Percentiles rank a stretch among this genome's conserved stretches.
These are phyloP conservation scores for Pythium aquatile DNA, from an alignment of 352 stramenopile species.

Conservation along the genomic window DNA sequence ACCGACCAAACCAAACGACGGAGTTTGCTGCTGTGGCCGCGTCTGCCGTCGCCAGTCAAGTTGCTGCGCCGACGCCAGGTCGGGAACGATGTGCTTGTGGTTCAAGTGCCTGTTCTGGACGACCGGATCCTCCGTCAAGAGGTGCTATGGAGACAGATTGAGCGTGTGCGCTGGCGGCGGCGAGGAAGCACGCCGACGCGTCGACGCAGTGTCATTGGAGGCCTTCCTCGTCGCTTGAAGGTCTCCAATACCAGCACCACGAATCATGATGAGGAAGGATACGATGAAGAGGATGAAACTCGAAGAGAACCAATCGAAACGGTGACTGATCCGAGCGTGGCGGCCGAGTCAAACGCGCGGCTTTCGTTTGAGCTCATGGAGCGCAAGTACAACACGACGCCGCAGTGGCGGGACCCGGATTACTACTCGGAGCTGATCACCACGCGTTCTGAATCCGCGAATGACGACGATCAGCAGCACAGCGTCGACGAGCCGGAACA, in stretches of 20 bases:
- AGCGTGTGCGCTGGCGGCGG: slow-evolving; percentile 9
- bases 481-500: not conserved
- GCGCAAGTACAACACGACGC: slow-evolving; percentile 15
- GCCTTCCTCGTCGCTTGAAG: not conserved
- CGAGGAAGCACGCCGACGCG: slow-evolving; percentile 1
- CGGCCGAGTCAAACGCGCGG: slow-evolving; percentile 16
- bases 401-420: not conserved
- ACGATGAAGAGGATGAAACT: not conserved
- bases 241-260: not conserved
- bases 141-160: slow-evolving; percentile 17
- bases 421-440: slow-evolving; percentile 1
- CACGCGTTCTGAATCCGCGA: not conserved
- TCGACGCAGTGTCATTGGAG: not conserved
- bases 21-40: not conserved
- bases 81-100: not conserved
- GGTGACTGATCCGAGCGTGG: not conserved
- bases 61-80: not conserved
- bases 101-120: not conserved
- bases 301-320: not conserved
- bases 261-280: not conserved
- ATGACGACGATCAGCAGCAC: not conserved
- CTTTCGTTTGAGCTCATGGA: slow-evolving; percentile 23
- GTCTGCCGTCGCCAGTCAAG: not conserved
- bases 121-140: not conserved
- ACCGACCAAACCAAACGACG: too few species aligned